Evolutionary conservation across 805 yeast species (phyloP).

Genomic region (Hyphopichia homilentoma): DNA sequence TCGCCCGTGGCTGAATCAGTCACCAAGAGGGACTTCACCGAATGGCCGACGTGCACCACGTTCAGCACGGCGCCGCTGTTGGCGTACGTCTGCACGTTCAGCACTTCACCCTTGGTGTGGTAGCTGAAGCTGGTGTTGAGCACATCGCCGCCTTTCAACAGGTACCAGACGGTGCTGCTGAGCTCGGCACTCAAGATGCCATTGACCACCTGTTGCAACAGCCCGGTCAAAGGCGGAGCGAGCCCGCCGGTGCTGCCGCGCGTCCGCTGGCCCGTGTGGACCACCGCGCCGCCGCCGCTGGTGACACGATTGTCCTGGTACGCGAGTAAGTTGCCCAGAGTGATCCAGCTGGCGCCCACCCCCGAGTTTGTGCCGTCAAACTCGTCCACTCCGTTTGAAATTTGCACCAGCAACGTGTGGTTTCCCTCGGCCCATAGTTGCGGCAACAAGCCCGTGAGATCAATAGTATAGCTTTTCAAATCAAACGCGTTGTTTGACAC

Average conservation of each 20-base stretch:
- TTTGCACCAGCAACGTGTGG: constrained; percentile 41
- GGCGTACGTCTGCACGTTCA: constrained; percentile 36
- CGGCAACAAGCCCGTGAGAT: constrained; percentile 63
- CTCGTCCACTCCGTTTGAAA: constrained; percentile 51
- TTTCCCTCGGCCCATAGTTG: constrained; percentile 42
- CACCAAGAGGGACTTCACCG: constrained; percentile 16
- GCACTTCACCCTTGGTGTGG: constrained; percentile 26
- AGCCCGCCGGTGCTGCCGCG: constrained; percentile 23
- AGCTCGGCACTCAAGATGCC: constrained; percentile 31
- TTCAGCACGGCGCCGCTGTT: constrained; percentile 39
- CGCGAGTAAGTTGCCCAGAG: constrained; percentile 45
- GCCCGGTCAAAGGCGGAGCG: constrained; percentile 10
- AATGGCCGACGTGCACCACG: constrained; percentile 19
- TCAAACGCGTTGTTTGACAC: constrained; percentile 69
- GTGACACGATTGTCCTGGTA: constrained; percentile 42
- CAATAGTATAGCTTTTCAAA: constrained; percentile 57
- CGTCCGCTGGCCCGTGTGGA: constrained; percentile 15
- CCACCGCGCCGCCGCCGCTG: constrained; percentile 31
- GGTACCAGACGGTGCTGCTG: constrained; percentile 31
- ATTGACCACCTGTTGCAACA: constrained; percentile 31
- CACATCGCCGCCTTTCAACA: constrained; percentile 34
- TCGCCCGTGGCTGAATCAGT: constrained; percentile 15
- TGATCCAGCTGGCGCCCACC: constrained; percentile 44
- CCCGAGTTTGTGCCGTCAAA: constrained; percentile 7
- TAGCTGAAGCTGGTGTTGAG: constrained; percentile 26